phyloP scores from a whole-genome alignment of 768 basidiomycete species.

The Rhodotorula taiwanensis region DNA sequence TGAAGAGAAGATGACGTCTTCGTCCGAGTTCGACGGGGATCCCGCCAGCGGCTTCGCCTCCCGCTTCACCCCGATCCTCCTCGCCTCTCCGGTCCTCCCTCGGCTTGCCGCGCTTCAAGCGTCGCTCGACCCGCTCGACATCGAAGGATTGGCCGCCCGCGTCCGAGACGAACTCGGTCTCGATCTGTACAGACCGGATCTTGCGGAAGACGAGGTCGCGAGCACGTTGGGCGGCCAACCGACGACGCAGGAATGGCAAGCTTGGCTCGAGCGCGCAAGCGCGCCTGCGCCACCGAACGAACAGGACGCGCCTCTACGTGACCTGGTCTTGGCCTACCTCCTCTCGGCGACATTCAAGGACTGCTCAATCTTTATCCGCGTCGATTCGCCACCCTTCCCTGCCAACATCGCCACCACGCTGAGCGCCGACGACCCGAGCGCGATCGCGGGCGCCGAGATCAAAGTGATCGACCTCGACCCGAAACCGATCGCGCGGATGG shows the following conservation, averaged over 20 bases:
- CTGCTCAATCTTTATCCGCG: conserved; percentile 65
- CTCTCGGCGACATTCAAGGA: conserved; percentile 95
- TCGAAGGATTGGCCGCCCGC: conserved; percentile 61
- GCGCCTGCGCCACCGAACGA: conserved; percentile 4
- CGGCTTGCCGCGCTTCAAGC: conserved; percentile 61
- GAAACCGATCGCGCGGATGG: conserved; percentile 61
- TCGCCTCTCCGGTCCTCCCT: conserved; percentile 53
- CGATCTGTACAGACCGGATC: neutral
- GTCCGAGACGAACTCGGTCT: conserved; percentile 24
- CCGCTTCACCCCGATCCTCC: conserved; percentile 50
- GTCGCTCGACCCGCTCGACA: conserved; percentile 71
- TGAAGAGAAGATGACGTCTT: no score
- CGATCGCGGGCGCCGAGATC: conserved; percentile 44
- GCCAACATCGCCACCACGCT: neutral
- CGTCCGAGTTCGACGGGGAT: neutral
- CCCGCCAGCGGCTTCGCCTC: neutral
- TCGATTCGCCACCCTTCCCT: conserved; percentile 28
- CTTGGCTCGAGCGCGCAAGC: conserved; percentile 58
- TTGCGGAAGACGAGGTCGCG: neutral
- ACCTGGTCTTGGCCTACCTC: conserved; percentile 66
- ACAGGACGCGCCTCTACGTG: conserved; percentile 48
- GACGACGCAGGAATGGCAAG: conserved; percentile 58
- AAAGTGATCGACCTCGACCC: conserved; percentile 80
- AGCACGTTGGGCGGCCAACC: conserved; percentile 49
- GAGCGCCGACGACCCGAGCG: neutral